Conservation (phyloP, 257 asterid species). For the Solanum dulcamara region DNA sequence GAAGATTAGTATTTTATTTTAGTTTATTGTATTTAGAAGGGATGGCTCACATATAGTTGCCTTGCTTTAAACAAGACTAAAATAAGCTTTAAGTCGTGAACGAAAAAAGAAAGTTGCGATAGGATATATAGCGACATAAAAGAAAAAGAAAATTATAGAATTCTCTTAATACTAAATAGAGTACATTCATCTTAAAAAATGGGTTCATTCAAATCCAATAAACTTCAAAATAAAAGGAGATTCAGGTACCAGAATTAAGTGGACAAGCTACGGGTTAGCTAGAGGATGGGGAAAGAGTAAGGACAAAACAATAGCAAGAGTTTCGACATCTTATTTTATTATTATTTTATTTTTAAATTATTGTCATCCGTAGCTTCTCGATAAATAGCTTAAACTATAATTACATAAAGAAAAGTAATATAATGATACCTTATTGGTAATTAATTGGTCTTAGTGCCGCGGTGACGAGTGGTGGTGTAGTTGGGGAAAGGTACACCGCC, state of each 20-base stretch:
- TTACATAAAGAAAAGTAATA: too few species aligned
- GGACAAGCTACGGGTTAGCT: neutral
- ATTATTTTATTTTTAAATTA: too few species aligned
- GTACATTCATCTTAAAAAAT: neutral
- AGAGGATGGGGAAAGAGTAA: neutral
- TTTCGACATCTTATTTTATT: neutral
- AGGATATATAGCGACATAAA: neutral
- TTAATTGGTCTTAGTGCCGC: neutral
- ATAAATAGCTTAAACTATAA: neutral
- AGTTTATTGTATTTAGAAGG: neutral
- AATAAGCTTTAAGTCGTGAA: neutral
- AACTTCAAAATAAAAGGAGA: too few species aligned
- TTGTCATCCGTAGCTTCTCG: neutral
- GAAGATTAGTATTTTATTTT: neutral
- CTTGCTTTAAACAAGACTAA: neutral
- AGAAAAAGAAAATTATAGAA: neutral
- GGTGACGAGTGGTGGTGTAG: slow-evolving; percentile 19
- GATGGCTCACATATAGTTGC: neutral
- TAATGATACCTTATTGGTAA: neutral
- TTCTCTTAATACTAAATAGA: neutral
- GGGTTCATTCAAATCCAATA: too few species aligned
- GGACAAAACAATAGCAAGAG: neutral
- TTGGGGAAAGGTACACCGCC: slow-evolving; percentile 60
- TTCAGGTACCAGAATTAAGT: neutral
- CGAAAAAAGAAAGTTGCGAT: neutral